These are phyloP conservation scores for Fusarium napiforme DNA, from an alignment of 2,329 filamentous ascomycete genomes.

Conservation along the genomic window DNA sequence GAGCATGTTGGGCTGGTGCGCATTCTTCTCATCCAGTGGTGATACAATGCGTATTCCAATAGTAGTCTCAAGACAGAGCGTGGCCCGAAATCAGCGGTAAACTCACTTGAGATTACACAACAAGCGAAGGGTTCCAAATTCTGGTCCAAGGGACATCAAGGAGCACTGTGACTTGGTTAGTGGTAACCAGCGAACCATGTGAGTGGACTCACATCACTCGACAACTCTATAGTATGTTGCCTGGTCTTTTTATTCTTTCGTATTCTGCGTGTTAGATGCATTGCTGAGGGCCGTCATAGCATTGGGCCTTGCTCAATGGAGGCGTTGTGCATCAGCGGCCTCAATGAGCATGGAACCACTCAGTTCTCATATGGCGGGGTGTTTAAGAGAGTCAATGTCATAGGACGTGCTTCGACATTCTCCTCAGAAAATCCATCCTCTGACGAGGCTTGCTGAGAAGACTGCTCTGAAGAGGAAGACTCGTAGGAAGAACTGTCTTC, in stretches of 20 bases:
- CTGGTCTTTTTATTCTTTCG: background rate
- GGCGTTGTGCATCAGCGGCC: background rate
- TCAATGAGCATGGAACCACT: background rate
- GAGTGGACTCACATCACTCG: constrained; percentile 5
- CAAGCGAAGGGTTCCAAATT: constrained; percentile 3
- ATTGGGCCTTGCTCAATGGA: background rate
- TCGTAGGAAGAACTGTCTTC: background rate
- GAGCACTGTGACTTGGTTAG: constrained; percentile 14
- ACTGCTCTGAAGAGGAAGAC: background rate
- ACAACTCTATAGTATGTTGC: background rate
- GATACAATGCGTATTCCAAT: constrained; percentile 24
- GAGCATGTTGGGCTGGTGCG: constrained; percentile 1
- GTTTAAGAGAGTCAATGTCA: background rate
- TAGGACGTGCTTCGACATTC: background rate
- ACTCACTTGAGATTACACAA: constrained; percentile 1
- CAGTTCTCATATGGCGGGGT: background rate
- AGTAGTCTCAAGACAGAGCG: constrained; percentile 2
- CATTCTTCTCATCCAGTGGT: constrained; percentile 21
- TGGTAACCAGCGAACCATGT: background rate
- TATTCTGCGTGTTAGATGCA: background rate
- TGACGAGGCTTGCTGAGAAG: background rate
- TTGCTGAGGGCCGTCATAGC: background rate
- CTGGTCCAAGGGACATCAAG: background rate
- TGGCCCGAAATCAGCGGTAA: constrained; percentile 8
- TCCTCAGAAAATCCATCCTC: background rate